Conservation (phyloP, 2,329 filamentous ascomycete genomes). For the Neurospora crassa region DNA sequence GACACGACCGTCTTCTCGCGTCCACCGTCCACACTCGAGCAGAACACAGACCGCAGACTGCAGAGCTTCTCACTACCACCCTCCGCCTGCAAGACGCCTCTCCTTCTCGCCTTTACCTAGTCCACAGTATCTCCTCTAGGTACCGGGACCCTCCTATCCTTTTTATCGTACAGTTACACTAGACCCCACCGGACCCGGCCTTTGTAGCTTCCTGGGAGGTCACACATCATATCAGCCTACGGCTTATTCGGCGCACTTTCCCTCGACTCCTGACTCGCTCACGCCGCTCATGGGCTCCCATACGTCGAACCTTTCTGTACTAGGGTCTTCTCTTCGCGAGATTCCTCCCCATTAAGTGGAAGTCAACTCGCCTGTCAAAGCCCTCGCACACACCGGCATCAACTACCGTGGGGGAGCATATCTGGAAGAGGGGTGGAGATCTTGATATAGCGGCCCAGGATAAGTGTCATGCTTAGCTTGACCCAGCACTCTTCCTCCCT, state of each 20-base stretch:
- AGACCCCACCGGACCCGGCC: conserved; percentile 14
- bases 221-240: conserved; percentile 36
- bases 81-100: conserved; percentile 18
- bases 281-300: background rate
- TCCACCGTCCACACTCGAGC: conserved; percentile 3
- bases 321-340: background rate
- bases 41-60: background rate
- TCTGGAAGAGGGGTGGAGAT: conserved; percentile 6
- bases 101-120: conserved; percentile 10
- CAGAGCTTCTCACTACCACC: conserved; percentile 14
- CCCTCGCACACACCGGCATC: conserved; percentile 13
- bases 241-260: conserved; percentile 36
- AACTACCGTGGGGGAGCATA: conserved; percentile 10
- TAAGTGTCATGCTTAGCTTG: conserved; percentile 12
- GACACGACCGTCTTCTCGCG: conserved; percentile 8
- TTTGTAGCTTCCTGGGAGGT: conserved; percentile 14
- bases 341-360: background rate
- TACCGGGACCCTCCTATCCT: conserved; percentile 10
- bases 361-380: conserved; percentile 7
- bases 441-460: conserved; percentile 10
- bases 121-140: background rate
- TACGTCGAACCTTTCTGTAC: conserved; percentile 1
- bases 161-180: conserved; percentile 15
- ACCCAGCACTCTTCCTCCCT: background rate
- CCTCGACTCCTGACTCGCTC: conserved; percentile 22